A percentile compares a stretch with the other conserved stretches of the same genome.
Conservation (phyloP, 495 filamentous ascomycete genomes). For the Rusavskia elegans region DNA sequence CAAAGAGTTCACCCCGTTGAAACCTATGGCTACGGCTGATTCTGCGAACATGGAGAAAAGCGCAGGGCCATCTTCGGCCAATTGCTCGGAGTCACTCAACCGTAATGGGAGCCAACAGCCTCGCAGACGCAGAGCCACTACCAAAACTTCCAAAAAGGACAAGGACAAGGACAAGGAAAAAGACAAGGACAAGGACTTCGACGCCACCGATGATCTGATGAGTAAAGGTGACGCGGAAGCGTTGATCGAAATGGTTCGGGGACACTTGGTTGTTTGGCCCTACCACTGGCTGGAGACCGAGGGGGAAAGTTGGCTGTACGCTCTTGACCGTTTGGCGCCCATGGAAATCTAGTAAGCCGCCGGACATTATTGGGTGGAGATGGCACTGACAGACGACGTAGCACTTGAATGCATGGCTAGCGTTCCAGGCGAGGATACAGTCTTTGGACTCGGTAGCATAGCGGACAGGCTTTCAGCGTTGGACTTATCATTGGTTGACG, state of each 20-base stretch:
- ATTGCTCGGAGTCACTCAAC: slow-evolving; percentile 34
- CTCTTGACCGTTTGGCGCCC: slow-evolving; percentile 86
- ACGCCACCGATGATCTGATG: slow-evolving; percentile 55
- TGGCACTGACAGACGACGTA: no score
- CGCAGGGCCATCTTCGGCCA: slow-evolving; percentile 22
- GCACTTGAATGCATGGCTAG: no score
- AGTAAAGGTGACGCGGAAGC: slow-evolving; percentile 60
- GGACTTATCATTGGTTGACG: no score
- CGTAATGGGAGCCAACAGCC: slow-evolving; percentile 22
- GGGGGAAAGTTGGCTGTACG: slow-evolving; percentile 92
- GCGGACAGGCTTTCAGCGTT: no score
- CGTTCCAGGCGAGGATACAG: no score
- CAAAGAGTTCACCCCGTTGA: slow-evolving; percentile 3
- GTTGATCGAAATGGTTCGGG: slow-evolving; percentile 68
- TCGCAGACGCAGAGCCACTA: slow-evolving; percentile 57
- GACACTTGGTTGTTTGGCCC: slow-evolving; percentile 78
- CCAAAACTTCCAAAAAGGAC: slow-evolving; percentile 37
- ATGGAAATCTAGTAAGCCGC: slow-evolving; percentile 85
- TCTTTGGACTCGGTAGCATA: no score
- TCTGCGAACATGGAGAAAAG: slow-evolving; percentile 8
- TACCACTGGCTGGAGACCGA: slow-evolving; percentile 95
- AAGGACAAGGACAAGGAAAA: no score
- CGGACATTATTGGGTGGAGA: no score
- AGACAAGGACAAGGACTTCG: slow-evolving; percentile 31
- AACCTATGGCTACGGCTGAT: slow-evolving; percentile 5